Conservation (phyloP, 306 rosid species). For the Prunus kanzakura region DNA sequence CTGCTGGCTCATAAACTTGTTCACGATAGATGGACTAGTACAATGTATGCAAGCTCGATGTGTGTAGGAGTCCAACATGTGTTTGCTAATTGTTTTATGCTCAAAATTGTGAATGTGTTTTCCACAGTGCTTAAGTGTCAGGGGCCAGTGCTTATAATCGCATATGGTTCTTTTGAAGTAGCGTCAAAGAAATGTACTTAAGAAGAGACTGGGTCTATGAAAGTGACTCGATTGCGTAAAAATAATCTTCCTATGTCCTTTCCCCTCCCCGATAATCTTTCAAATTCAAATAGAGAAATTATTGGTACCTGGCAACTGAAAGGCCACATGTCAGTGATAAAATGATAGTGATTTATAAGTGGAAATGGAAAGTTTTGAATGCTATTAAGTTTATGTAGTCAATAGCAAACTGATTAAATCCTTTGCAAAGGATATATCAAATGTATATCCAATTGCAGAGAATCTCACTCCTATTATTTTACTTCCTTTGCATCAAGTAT, state of each 20-base stretch:
- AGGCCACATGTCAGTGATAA: not conserved
- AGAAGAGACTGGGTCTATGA: not conserved
- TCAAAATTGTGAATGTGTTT: not conserved
- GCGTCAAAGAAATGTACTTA: not conserved
- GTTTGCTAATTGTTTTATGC: not conserved
- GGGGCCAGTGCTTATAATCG: not conserved
- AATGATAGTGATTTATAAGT: not conserved
- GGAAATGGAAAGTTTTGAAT: not conserved
- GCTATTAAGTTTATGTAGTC: not conserved
- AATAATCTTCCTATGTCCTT: not conserved
- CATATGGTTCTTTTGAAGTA: not conserved
- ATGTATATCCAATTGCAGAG: not conserved
- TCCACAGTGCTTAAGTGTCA: not conserved
- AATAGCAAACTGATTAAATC: not conserved
- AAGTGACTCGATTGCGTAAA: not conserved
- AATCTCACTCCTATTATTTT: not conserved
- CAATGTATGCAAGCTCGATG: not conserved
- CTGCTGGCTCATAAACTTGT: not conserved
- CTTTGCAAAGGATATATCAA: not conserved
- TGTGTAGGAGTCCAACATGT: not conserved
- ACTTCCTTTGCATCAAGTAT: not conserved
- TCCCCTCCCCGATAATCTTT: not conserved
- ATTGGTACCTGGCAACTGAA: not conserved
- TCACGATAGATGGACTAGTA: not conserved
- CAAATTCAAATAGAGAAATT: not conserved